Evolutionary conservation across 129 eudicot genomes (phyloP), one percentile per base, ranked within the genome.

Genomic region (Flaveria brownii): DNA sequence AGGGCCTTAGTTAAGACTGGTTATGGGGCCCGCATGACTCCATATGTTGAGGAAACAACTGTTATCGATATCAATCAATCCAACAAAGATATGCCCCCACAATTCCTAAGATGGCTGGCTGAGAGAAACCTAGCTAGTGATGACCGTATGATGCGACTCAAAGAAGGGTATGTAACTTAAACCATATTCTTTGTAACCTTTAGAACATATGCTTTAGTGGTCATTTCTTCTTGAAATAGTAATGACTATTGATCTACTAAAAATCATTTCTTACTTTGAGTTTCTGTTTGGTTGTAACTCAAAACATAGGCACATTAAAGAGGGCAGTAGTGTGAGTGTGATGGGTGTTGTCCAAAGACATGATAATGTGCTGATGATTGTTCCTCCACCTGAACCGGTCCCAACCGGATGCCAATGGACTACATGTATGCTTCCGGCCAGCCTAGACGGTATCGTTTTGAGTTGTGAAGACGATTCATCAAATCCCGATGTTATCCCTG

Each of bases 1-100:
- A 84, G 93, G 82, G 93, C 93, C 18, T 80, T 88, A 76, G 93
- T 88, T 36, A 88, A 88, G 78, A 80, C 90, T n/a, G 93, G 93
- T 18, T 83, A 82, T 70, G 93, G 90, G 41, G 90, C 93, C 12
- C 86, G 87, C 41, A 90, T 88, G 75, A 86, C 93, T 77, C 90
- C 90, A 33, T 86, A 81, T 80, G 93, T 88, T 14, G 90, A 86
- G 36, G 93, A 88, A 82, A 78, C 93, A 65, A 73, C 81, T 66
- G 88, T 86, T 13, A 47, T 88, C 60, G 90, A 85, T 60, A 82
- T 86, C 73, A 84, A 86, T 67, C 93, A 83, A 74, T 83, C 90
- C 47, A 88, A 86, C 84, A 82, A 70, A 68, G 93, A 88, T 69
- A 71, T 86, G 51, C 86, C 93, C 39, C 90, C 93, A 18, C 87